phyloP scores from a whole-genome alignment of 768 basidiomycete genomes.

The Dentipellis sp. region DNA sequence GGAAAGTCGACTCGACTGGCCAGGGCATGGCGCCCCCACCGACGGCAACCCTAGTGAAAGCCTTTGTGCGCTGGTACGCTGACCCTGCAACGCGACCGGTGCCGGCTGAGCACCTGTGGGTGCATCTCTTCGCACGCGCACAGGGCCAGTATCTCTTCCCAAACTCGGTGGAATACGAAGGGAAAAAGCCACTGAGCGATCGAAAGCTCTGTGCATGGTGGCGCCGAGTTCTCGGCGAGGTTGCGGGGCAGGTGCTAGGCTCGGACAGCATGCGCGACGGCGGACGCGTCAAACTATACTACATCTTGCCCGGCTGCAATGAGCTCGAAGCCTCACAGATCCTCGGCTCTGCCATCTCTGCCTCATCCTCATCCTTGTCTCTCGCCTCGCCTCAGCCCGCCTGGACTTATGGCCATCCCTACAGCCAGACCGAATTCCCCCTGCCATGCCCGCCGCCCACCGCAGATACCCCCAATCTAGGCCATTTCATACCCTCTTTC shows the following conservation, averaged over 20 bases:
- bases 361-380: slow-evolving; percentile 6
- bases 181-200: slow-evolving; percentile 72
- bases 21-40: slow-evolving; percentile 56
- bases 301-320: slow-evolving; percentile 62
- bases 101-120: slow-evolving; percentile 49
- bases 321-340: slow-evolving; percentile 58
- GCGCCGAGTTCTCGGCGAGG: slow-evolving; percentile 62
- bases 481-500: slow-evolving; percentile 77
- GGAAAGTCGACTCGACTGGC: slow-evolving; percentile 92
- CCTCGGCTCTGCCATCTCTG: slow-evolving; percentile 31
- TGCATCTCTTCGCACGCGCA: slow-evolving; percentile 86
- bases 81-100: slow-evolving; percentile 56
- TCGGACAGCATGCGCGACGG: slow-evolving; percentile 13
- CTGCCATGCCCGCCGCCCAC: slow-evolving; percentile 40
- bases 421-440: slow-evolving; percentile 34
- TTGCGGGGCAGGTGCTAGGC: slow-evolving; percentile 30
- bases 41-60: slow-evolving; percentile 56
- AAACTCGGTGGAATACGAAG: slow-evolving; percentile 60
- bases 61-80: slow-evolving; percentile 57
- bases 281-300: slow-evolving; percentile 36
- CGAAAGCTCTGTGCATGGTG: slow-evolving; percentile 86
- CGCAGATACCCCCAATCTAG: slow-evolving; percentile 38
- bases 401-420: slow-evolving; percentile 82
- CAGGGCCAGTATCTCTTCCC: slow-evolving; percentile 93
- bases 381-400: slow-evolving; percentile 11